Percentiles rank a stretch among this genome's conserved stretches.
Evolutionary conservation across 2,329 filamentous ascomycete genomes (phyloP).

Genomic region (Verticillium nonalfalfae): DNA sequence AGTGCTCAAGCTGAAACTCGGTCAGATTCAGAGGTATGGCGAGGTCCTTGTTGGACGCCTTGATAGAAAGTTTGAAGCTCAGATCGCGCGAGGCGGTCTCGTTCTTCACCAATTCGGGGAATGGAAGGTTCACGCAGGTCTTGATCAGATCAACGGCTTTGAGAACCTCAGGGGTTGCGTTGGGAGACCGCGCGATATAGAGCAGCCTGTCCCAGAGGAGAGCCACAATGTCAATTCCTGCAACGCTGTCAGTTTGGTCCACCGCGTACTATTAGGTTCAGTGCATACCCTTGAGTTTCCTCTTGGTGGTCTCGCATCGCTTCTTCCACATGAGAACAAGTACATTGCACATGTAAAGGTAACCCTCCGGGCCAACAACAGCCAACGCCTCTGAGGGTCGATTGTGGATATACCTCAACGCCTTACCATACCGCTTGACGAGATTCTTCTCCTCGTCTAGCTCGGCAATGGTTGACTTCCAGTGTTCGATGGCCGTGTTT

Average conservation of each 20-base stretch:
- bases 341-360: conserved; percentile 27
- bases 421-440: conserved; percentile 38
- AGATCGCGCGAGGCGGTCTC: background rate
- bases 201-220: conserved; percentile 11
- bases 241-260: background rate
- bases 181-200: background rate
- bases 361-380: conserved; percentile 23
- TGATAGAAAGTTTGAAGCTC: background rate
- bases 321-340: conserved; percentile 13
- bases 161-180: background rate
- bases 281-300: background rate
- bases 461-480: conserved; percentile 34
- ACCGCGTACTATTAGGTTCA: background rate
- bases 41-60: conserved; percentile 4
- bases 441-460: conserved; percentile 38
- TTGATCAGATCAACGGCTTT: background rate
- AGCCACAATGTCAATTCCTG: conserved; percentile 7
- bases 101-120: background rate
- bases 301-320: background rate
- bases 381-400: conserved; percentile 25
- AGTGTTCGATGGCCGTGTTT: conserved; percentile 28
- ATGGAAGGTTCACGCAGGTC: background rate
- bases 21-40: conserved; percentile 9
- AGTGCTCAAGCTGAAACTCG: conserved; percentile 62
- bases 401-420: conserved; percentile 37